Percentiles rank a stretch among this genome's conserved stretches.
These are phyloP conservation scores for Theileria equi DNA, from an alignment of 169 alveolate species.

Conservation along the genomic window DNA sequence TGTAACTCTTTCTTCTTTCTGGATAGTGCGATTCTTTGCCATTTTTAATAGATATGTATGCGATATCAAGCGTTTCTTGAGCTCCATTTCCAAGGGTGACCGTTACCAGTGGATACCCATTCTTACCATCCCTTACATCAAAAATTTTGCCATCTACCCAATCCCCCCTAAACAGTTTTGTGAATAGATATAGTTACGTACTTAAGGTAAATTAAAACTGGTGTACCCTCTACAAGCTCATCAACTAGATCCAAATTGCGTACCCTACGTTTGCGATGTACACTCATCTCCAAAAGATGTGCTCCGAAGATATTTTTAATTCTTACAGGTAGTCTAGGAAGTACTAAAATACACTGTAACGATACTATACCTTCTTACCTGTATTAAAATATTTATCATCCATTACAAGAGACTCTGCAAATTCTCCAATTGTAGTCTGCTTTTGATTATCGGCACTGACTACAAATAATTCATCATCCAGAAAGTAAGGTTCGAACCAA, in stretches of 20 bases:
- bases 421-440: constrained; percentile 69
- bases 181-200: constrained; percentile 1
- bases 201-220: constrained; percentile 28
- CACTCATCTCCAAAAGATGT: constrained; percentile 38
- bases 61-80: constrained; percentile 66
- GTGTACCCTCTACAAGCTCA: constrained; percentile 43
- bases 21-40: constrained; percentile 27
- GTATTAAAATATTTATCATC: constrained; percentile 74
- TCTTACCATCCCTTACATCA: constrained; percentile 56
- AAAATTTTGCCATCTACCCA: constrained; percentile 74
- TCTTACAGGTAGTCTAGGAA: constrained; percentile 73
- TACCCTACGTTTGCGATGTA: constrained; percentile 50
- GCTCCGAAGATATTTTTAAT: constrained; percentile 70
- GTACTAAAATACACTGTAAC: constrained; percentile 29
- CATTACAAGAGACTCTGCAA: constrained; percentile 57
- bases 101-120: constrained; percentile 62
- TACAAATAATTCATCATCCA: constrained; percentile 69
- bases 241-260: constrained; percentile 42
- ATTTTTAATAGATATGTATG: constrained; percentile 54
- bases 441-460: constrained; percentile 57
- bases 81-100: constrained; percentile 60
- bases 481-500: constrained; percentile 75
- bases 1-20: constrained; percentile 4
- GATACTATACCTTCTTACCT: constrained; percentile 28
- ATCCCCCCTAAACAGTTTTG: constrained; percentile 61